Evolutionary conservation across 176 grass and related monocot genomes (phyloP).

Genomic region (Themeda triandra): DNA sequence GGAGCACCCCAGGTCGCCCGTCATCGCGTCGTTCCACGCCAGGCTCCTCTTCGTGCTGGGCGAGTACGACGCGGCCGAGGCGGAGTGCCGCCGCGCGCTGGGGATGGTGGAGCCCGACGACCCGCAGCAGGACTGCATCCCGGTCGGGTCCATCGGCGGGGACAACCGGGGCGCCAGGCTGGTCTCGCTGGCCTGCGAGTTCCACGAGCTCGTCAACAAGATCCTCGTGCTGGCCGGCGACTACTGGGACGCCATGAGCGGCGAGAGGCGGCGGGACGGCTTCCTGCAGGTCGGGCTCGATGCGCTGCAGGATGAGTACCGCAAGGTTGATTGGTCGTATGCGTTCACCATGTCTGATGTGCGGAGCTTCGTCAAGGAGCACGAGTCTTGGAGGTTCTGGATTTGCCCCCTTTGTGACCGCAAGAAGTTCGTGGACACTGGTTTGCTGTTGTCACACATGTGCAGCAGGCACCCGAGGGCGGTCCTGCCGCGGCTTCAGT

Average conservation of each 20-base stretch:
- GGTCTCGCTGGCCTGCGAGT: neutral
- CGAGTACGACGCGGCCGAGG: slow-evolving; percentile 16
- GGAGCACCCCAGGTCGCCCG: slow-evolving; percentile 6
- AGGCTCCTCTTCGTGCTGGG: slow-evolving; percentile 30
- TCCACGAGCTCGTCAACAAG: slow-evolving; percentile 12
- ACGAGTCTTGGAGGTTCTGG: slow-evolving; percentile 30
- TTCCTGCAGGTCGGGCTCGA: slow-evolving; percentile 15
- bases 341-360: neutral
- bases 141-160: slow-evolving; percentile 13
- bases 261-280: neutral
- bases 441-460: slow-evolving; percentile 24
- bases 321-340: neutral
- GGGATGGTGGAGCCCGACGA: slow-evolving; percentile 6
- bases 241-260: slow-evolving; percentile 32
- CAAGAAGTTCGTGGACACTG: slow-evolving; percentile 11
- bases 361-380: slow-evolving; percentile 5
- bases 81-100: slow-evolving; percentile 22
- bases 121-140: slow-evolving; percentile 21
- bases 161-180: neutral
- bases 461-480: slow-evolving; percentile 25
- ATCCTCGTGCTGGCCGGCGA: neutral
- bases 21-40: slow-evolving; percentile 22
- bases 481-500: slow-evolving; percentile 24
- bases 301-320: slow-evolving; percentile 8
- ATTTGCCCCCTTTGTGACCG: slow-evolving; percentile 23